Percentiles rank a stretch among this genome's conserved stretches.
These are phyloP conservation scores for Corchorus olitorius DNA, from an alignment of 345 rosid genomes.

Conservation along the genomic window DNA sequence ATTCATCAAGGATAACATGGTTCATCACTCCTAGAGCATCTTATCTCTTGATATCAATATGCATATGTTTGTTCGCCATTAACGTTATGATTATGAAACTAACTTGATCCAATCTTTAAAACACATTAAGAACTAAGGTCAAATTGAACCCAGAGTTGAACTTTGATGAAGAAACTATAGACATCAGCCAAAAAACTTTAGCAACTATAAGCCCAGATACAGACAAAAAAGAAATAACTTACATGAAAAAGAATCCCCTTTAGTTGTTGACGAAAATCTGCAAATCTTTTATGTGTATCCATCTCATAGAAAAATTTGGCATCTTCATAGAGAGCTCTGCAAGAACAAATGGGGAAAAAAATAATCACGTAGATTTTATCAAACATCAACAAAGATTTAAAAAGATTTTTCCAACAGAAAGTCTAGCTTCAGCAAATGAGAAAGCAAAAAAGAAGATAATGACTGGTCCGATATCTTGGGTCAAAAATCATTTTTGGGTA, in stretches of 20 bases:
- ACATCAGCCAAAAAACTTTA: background rate
- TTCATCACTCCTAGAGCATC: background rate
- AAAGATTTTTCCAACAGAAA: background rate
- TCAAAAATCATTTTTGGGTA: background rate
- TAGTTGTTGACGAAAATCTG: conserved; percentile 74
- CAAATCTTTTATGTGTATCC: conserved; percentile 70
- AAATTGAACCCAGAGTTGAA: background rate
- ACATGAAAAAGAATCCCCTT: conserved; percentile 95
- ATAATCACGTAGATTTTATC: conserved; percentile 20
- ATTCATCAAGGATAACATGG: conserved; percentile 8
- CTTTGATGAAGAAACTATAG: conserved; percentile 14
- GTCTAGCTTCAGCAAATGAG: background rate
- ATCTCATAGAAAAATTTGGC: conserved; percentile 92
- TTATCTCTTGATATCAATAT: conserved; percentile 2
- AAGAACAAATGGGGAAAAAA: conserved; percentile 23
- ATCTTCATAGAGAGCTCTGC: conserved; percentile 98
- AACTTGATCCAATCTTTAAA: background rate
- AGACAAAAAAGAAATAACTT: conserved; percentile 35
- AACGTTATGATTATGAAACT: background rate
- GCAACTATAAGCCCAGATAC: conserved; percentile 2
- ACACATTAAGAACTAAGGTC: background rate
- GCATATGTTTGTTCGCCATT: conserved; percentile 2
- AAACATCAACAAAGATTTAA: conserved; percentile 17
- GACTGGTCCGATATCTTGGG: background rate
- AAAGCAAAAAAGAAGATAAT: conserved; percentile 12